Base-by-base conservation (phyloP, 345 rosid genomes). In the Stellera chamaejasme region DNA sequence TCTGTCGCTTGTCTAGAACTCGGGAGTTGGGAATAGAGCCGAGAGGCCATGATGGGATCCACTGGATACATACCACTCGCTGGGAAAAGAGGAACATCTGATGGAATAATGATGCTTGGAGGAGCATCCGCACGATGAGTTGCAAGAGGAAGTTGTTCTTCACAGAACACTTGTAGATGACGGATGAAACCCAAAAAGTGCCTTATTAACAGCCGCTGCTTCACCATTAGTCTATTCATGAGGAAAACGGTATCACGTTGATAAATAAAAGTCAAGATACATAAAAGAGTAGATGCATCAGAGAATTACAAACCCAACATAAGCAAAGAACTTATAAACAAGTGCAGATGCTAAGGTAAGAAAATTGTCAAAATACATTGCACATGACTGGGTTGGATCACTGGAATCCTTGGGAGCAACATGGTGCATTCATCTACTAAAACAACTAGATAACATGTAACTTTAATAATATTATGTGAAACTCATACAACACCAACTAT, bases 321-420 rank as follows among this genome's bases (percentile, higher is more conserved):
- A 32, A 32, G 39, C 39, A 32, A 32, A 46, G 19, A 46, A 13
- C 50, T 13, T 42, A 55, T 27, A 26, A 19, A 50, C 16, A n/a
- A 12, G 52, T 45, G 56, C 27, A 41, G 59, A 58, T 50, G 66
- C 92, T 71, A 70, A 89, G 97, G 48, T n/a, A 62, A 90, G 58
- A 69, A 93, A 79, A 69, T 90, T 90, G 72, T 90, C 99, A 52
- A 84, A 93, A 52, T 85, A 87, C 96, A 93, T 75, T 9, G 97
- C 99, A 73, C 97, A 93, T 3, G 90, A 75, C 14, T 93, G 99
- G 14, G 80, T 75, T 19, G 95, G 90, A 58, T 90, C 97, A 8
- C 88, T 55, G 10, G 77, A 75, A 73, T 93, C 90, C 86, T 85
- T 93, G 39, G 97, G 62, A 45, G 67, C 71, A 60, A 93, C n/a